phyloP scores from a whole-genome alignment of 2,329 filamentous ascomycete genomes.

The Dryadomyces sulphureus region DNA sequence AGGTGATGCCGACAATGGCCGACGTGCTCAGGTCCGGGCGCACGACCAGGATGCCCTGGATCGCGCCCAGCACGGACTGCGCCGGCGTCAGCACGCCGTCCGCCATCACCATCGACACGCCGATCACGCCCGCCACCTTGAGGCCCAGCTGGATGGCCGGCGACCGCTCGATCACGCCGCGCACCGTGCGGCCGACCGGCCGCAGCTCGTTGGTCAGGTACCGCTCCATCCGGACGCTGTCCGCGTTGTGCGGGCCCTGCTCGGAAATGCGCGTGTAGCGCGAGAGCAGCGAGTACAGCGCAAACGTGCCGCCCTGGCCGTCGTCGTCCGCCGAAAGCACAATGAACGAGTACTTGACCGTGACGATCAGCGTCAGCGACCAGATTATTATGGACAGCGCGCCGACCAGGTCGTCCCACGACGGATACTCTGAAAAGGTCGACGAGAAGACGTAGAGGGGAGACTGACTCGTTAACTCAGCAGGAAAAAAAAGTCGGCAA shows the following conservation, averaged over 20 bases:
- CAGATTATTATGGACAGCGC: slow-evolving; percentile 55
- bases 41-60: slow-evolving; percentile 48
- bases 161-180: slow-evolving; percentile 43
- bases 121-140: slow-evolving; percentile 48
- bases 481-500: too few species aligned
- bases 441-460: slow-evolving; percentile 59
- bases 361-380: slow-evolving; percentile 55
- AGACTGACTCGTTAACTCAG: slow-evolving; percentile 7
- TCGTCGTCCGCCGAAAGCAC: slow-evolving; percentile 54
- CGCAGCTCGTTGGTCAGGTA: slow-evolving; percentile 41
- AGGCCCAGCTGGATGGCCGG: slow-evolving; percentile 33
- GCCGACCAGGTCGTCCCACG: slow-evolving; percentile 44
- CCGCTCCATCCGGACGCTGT: slow-evolving; percentile 43
- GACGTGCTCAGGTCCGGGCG: slow-evolving; percentile 36
- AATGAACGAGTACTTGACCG: slow-evolving; percentile 53
- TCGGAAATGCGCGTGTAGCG: slow-evolving; percentile 46
- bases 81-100: slow-evolving; percentile 52
- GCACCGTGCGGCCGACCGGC: slow-evolving; percentile 33
- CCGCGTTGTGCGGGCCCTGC: slow-evolving; percentile 39
- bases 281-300: slow-evolving; percentile 48
- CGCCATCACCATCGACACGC: slow-evolving; percentile 52
- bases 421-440: slow-evolving; percentile 44
- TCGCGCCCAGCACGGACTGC: slow-evolving; percentile 54
- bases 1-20: slow-evolving; percentile 48
- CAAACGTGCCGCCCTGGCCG: slow-evolving; percentile 57